phyloP scores from a whole-genome alignment of 2,329 filamentous ascomycete species.

The Neurospora sp. region DNA sequence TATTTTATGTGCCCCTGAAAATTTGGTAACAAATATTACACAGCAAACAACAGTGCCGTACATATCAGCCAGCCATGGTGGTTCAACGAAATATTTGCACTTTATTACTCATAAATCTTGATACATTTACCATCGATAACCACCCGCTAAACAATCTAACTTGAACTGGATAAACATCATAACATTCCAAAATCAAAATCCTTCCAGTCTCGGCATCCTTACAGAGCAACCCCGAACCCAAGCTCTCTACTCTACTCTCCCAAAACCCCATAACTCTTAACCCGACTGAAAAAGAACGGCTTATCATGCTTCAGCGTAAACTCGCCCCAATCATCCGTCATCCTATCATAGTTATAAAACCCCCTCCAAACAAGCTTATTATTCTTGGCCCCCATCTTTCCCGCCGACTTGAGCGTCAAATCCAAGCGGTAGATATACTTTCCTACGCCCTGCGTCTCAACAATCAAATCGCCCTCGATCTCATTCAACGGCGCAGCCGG shows the following conservation, averaged over 20 bases:
- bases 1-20: neutral
- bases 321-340: conserved; percentile 85
- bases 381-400: conserved; percentile 55
- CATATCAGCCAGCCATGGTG: neutral
- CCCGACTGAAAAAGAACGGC: conserved; percentile 57
- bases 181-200: neutral
- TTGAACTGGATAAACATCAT: neutral
- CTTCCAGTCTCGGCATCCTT: neutral
- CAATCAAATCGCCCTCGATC: conserved; percentile 57
- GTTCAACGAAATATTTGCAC: neutral
- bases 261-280: conserved; percentile 47
- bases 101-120: neutral
- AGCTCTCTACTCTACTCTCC: conserved; percentile 25
- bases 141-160: neutral
- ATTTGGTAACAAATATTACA: neutral
- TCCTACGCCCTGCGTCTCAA: conserved; percentile 79
- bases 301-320: conserved; percentile 59
- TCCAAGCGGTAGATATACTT: conserved; percentile 85
- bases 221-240: neutral
- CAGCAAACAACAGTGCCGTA: neutral
- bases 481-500: conserved; percentile 26
- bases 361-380: conserved; percentile 84
- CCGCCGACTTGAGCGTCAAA: conserved; percentile 56
- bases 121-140: neutral
- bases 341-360: conserved; percentile 81